Evolutionary conservation across 805 yeast genomes (phyloP).

Genomic region (Candida coleopterorum): DNA sequence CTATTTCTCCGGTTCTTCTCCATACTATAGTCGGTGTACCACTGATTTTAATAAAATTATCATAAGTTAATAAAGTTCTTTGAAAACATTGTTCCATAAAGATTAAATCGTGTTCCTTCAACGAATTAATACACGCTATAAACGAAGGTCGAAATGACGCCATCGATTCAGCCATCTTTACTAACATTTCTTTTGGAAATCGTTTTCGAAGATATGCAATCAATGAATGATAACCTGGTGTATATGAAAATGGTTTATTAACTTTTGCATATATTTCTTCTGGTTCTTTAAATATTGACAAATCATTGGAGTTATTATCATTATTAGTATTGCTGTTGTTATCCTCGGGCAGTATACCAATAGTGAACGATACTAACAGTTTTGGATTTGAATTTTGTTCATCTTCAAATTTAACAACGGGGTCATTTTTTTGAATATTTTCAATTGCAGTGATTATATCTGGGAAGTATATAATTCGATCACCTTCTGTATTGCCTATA

Average conservation of each 20-base stretch:
- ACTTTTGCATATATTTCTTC: conserved; percentile 77
- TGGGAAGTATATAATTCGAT: conserved; percentile 47
- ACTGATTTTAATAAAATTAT: conserved; percentile 72
- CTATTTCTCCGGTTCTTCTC: conserved; percentile 94
- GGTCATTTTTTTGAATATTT: conserved; percentile 34
- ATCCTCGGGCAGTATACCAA: conserved; percentile 41
- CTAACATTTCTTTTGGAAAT: conserved; percentile 64
- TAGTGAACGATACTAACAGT: conserved; percentile 43
- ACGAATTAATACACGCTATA: conserved; percentile 83
- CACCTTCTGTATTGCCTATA: conserved; percentile 48
- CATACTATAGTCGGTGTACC: conserved; percentile 96
- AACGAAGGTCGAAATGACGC: conserved; percentile 90
- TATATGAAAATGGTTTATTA: conserved; percentile 75
- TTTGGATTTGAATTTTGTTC: conserved; percentile 34
- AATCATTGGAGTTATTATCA: conserved; percentile 13
- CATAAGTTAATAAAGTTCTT: conserved; percentile 83
- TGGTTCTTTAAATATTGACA: conserved; percentile 47
- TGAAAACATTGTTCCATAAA: conserved; percentile 97
- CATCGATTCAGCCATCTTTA: conserved; percentile 81
- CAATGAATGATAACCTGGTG: conserved; percentile 83
- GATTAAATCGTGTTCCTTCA: conserved; percentile 86
- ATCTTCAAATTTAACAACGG: conserved; percentile 19
- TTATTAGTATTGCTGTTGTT: too few species aligned
- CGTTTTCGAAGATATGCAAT: conserved; percentile 68
- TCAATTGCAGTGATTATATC: conserved; percentile 49